Evolutionary conservation across 2,329 filamentous ascomycete genomes (phyloP), one percentile per base, ranked within the genome.

Genomic region (Arthrobotrys sphaeroides): DNA sequence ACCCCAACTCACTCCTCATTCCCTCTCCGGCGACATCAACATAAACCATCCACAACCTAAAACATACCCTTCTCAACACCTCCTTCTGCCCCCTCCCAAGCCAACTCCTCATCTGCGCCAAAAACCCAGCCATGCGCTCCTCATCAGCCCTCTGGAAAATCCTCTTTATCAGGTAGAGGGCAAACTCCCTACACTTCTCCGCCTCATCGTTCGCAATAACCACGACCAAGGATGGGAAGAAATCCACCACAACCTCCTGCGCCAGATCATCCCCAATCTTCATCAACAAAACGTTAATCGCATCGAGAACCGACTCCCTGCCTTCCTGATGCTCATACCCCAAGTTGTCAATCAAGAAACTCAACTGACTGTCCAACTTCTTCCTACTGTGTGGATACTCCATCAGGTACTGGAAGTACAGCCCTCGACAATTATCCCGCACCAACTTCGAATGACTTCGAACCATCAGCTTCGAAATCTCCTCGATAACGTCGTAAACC

Each of bases 361-460:
- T 89, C 59, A 97, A 87, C 81, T 98, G 94, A 81, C 96, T 96
- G 40, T 88, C 87, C 90, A 95, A 96, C 12, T 95, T 88, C 77
- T 89, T 91, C 82, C 93, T 94, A 80, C 91, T 93, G 82, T 98
- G 95, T 0, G 95, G 94, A 80, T 97, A 99, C 64, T 97, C 93
- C 78, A 94, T 89, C 67, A 99, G 85, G 83, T 99, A 99, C 78
- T 97, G 93, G 82, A 97, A 91, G 83, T 96, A 99, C 12, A 93
- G 91, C 18, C 93, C 93, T 68, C 95, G 88, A 12, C 94, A 94
- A 38, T 96, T 85, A 81, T 97, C 93, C 61, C 95, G 88, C 1
- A 94, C 94, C 78, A 91, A 90, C 79, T 91, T 91, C 79, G 96
- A 94, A 77, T 97, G 92, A 81, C 98, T 98, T 47, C 91, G 97